phyloP scores from a whole-genome alignment of 2,329 filamentous ascomycete species.

The Trichoderma sp. region DNA sequence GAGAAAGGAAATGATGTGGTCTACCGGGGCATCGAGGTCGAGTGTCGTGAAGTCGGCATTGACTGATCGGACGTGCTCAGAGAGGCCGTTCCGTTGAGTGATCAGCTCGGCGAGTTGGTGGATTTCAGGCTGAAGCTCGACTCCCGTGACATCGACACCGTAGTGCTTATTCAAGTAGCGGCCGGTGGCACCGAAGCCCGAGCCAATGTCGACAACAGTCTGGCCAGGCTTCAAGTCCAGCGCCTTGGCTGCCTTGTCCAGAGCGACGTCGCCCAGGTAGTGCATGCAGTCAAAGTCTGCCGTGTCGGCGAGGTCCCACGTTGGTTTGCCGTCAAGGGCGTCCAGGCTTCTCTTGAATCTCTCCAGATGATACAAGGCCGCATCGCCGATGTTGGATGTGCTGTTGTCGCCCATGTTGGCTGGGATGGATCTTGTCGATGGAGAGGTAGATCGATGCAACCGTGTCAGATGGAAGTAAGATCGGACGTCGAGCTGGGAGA shows the following conservation, averaged over 20 bases:
- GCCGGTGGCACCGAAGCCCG: constrained; percentile 15
- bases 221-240: background rate
- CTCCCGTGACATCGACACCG: constrained; percentile 10
- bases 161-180: constrained; percentile 10
- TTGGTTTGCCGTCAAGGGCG: background rate
- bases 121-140: constrained; percentile 13
- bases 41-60: constrained; percentile 15
- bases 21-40: background rate
- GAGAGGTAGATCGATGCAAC: background rate
- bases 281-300: constrained; percentile 21
- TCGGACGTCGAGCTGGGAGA: too few species aligned
- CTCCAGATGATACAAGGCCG: constrained; percentile 8
- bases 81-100: background rate
- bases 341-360: background rate
- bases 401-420: background rate
- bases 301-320: constrained; percentile 15
- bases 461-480: too few species aligned
- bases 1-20: constrained; percentile 9
- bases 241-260: background rate
- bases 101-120: background rate
- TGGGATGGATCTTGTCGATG: background rate
- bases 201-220: constrained; percentile 9
- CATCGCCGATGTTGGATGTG: background rate
- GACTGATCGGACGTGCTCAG: background rate
- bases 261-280: constrained; percentile 4